Evolutionary conservation across 2,329 filamentous ascomycete species (phyloP).

Genomic region (Fonsecaea nubica): DNA sequence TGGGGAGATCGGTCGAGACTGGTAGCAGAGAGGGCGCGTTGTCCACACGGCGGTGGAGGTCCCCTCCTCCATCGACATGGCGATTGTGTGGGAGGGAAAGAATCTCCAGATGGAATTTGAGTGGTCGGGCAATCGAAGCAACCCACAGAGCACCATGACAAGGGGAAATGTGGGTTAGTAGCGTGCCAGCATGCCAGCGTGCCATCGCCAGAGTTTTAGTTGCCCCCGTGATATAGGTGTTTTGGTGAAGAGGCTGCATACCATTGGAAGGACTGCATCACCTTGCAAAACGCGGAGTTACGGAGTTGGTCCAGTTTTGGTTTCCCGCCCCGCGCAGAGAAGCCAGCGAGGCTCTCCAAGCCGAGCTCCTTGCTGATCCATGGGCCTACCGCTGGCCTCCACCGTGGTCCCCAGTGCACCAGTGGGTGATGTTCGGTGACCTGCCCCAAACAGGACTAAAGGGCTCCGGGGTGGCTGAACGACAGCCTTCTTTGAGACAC

Average conservation of each 20-base stretch:
- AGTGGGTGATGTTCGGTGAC: constrained; percentile 21
- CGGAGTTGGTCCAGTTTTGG: constrained; percentile 15
- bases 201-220: constrained; percentile 22
- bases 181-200: constrained; percentile 19
- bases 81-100: constrained; percentile 1
- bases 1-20: constrained; percentile 4
- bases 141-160: background rate
- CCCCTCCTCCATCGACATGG: background rate
- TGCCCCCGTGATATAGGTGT: constrained; percentile 19
- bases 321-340: constrained; percentile 1
- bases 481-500: constrained; percentile 12
- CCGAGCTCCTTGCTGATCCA: constrained; percentile 1
- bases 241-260: constrained; percentile 1
- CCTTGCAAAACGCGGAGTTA: constrained; percentile 24
- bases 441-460: constrained; percentile 14
- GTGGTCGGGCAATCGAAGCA: constrained; percentile 10
- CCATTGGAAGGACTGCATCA: constrained; percentile 13
- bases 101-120: constrained; percentile 10
- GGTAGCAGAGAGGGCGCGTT: background rate
- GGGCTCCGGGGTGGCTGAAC: constrained; percentile 1
- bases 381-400: constrained; percentile 8
- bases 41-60: background rate
- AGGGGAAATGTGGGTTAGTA: constrained; percentile 16
- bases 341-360: constrained; percentile 21
- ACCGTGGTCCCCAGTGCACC: background rate